Evolutionary conservation across 2,329 filamentous ascomycete species (phyloP), one percentile per base, ranked within the genome.

Genomic region (Rhinocladiella mackenziei): DNA sequence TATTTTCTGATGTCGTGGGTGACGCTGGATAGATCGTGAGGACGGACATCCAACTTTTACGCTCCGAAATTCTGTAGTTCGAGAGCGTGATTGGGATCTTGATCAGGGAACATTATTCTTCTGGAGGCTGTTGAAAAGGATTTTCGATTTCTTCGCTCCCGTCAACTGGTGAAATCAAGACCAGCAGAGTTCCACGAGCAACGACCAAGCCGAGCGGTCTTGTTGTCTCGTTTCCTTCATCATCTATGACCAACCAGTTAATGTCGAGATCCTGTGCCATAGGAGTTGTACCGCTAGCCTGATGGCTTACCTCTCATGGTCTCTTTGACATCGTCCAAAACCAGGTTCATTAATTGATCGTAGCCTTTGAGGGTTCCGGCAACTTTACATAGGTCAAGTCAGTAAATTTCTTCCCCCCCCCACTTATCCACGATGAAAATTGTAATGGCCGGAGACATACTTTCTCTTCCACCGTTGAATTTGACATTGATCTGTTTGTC

Each of bases 281-380:
- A n/a, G n/a, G n/a, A n/a, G n/a, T n/a, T n/a, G n/a, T n/a, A 10
- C 15, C 17, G 10, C n/a, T 41, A 32, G 9, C 14, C 29, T 15
- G 18, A 19, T 8, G 9, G 59, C 75, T 51, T 70, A 94, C 91
- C 91, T 73, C 84, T 78, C 68, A 96, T 81, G 35, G 84, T 77
- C 66, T 98, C 92, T 65, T 92, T 82, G 39, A 94, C 91, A 57
- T 97, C 86, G 61, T 97, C 92, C 44, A 98, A 74, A 18, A 98
- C 92, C 51, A 98, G 75, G 65, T 98, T 98, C 89, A 97, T 97
- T 49, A 98, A 76, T 59, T 92, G 89, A 65, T 98, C 92, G 65
- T 89, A 97, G 51, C 92, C 92, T 68, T 97, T 97, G 30, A 98
- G 74, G 1, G 81, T 87, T 39, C 92, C 92, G 38, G 81, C 83